These are phyloP conservation scores for Skeletonema costatum DNA, from an alignment of 108 stramenopile species.

Conservation along the genomic window DNA sequence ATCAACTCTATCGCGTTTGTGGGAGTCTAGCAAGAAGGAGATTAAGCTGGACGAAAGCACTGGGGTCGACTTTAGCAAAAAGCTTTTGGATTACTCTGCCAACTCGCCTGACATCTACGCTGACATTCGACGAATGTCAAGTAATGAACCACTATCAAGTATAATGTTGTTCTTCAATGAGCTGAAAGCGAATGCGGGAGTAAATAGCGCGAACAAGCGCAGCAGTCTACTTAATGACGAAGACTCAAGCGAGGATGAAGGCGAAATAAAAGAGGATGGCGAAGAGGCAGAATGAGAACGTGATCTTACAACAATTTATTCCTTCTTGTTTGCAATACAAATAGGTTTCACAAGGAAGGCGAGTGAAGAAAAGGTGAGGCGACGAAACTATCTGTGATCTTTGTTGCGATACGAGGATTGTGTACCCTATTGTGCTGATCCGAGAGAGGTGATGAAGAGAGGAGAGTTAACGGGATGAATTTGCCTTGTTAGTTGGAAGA, in stretches of 20 bases:
- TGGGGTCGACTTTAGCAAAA: constrained; percentile 61
- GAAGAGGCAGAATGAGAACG: constrained; percentile 30
- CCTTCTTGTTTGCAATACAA: not conserved
- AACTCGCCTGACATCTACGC: constrained; percentile 53
- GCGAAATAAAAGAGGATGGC: constrained; percentile 82
- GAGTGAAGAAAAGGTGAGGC: not conserved
- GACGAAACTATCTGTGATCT: not conserved
- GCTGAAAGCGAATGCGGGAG: constrained; percentile 13
- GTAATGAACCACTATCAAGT: constrained; percentile 71
- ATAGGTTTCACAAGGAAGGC: not conserved
- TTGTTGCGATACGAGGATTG: not conserved
- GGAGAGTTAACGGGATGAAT: not conserved
- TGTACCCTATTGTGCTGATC: not conserved
- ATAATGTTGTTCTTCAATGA: constrained; percentile 69
- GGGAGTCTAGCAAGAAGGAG: constrained; percentile 33
- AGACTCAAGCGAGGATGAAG: constrained; percentile 90
- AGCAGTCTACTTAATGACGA: constrained; percentile 16
- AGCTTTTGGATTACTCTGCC: constrained; percentile 54
- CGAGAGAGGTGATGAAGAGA: not conserved
- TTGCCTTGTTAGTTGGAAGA: not conserved
- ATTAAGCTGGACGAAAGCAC: constrained; percentile 28
- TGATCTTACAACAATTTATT: not conserved
- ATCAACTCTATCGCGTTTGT: constrained; percentile 48
- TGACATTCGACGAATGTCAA: constrained; percentile 59
- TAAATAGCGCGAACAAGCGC: constrained; percentile 7